phyloP scores from a whole-genome alignment of 495 filamentous ascomycete genomes.

The Hypomontagnella submonticulosa region DNA sequence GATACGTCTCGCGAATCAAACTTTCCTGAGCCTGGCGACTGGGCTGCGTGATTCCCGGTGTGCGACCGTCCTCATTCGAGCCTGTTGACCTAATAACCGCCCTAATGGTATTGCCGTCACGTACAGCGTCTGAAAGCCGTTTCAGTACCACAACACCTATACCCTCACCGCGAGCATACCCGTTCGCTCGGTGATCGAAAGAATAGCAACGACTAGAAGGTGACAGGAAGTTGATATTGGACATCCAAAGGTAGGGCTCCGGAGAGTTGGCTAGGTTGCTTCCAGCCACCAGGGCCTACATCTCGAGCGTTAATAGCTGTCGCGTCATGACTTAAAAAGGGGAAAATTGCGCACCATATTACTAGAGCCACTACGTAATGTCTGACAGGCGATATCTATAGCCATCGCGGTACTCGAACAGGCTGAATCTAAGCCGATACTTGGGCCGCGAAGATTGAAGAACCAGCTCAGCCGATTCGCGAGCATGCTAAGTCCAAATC shows the following conservation, averaged over 20 bases:
- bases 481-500: conserved; percentile 58
- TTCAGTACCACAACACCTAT: conserved; percentile 66
- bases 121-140: conserved; percentile 55
- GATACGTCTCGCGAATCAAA: conserved; percentile 59
- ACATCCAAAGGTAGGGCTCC: conserved; percentile 38
- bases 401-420: conserved; percentile 71
- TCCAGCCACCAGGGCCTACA: conserved; percentile 40
- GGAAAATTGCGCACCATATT: conserved; percentile 14
- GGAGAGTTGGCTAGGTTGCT: conserved; percentile 59
- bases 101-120: conserved; percentile 60
- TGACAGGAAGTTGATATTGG: conserved; percentile 46
- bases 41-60: conserved; percentile 61
- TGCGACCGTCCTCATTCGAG: conserved; percentile 62
- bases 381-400: conserved; percentile 74
- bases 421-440: conserved; percentile 78
- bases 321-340: too few species aligned
- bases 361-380: conserved; percentile 60
- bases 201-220: conserved; percentile 56
- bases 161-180: conserved; percentile 70
- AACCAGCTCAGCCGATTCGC: conserved; percentile 67
- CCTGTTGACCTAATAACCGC: conserved; percentile 64
- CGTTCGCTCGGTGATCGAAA: conserved; percentile 67
- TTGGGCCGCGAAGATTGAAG: conserved; percentile 55
- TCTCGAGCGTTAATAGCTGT: too few species aligned
- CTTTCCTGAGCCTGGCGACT: conserved; percentile 57